phyloP scores from a whole-genome alignment of 2,329 filamentous ascomycete genomes.

The Fusarium redolens region DNA sequence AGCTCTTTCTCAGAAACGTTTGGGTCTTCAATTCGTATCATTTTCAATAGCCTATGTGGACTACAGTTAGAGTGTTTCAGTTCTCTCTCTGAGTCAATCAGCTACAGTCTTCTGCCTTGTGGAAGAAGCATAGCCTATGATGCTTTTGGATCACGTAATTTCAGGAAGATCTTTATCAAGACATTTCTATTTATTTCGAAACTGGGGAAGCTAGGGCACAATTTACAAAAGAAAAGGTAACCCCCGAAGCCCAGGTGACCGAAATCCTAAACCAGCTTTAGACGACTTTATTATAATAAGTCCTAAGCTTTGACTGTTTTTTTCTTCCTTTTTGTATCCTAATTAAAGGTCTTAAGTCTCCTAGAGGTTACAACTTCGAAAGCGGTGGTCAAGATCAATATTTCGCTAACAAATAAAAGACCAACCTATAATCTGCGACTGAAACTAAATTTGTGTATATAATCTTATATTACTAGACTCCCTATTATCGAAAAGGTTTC shows the following conservation, averaged over 20 bases:
- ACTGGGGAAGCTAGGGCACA: no score
- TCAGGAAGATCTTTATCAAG: neutral
- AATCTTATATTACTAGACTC: neutral
- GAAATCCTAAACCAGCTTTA: neutral
- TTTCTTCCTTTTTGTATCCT: no score
- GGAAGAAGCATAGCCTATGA: neutral
- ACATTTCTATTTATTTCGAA: neutral
- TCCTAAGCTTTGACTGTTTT: neutral
- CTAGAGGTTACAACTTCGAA: no score
- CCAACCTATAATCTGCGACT: neutral
- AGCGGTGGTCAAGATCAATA: neutral
- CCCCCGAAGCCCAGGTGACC: neutral
- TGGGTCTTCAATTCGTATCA: neutral
- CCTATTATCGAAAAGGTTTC: no score
- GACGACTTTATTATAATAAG: fast-evolving
- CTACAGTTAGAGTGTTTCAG: neutral
- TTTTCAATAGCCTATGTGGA: neutral
- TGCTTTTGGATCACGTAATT: neutral
- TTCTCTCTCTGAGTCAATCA: neutral
- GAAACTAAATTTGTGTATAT: fast-evolving
- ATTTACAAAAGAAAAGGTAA: no score
- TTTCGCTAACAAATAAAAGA: neutral
- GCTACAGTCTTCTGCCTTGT: neutral
- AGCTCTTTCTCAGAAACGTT: neutral
- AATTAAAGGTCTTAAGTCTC: neutral